Conservation (phyloP, 208 protist genomes). For the Leishmania gerbilli region DNA sequence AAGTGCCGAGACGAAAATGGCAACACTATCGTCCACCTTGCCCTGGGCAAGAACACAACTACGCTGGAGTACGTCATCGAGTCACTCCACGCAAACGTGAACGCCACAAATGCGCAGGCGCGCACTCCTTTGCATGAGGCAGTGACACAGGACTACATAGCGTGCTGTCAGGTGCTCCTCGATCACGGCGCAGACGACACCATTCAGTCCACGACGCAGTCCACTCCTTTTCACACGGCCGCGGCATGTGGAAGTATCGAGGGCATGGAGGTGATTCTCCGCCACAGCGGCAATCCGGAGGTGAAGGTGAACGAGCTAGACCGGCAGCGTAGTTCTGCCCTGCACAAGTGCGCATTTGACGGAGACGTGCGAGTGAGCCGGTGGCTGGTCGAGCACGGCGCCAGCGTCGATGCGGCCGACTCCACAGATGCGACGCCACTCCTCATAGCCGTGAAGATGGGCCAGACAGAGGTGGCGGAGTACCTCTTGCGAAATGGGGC, state of each 20-base stretch:
- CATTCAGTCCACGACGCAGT: conserved; percentile 81
- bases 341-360: conserved; percentile 92
- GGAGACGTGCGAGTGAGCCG: conserved; percentile 87
- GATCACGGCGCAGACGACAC: conserved; percentile 80
- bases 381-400: conserved; percentile 90
- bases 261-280: conserved; percentile 86
- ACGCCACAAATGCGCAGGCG: conserved; percentile 81
- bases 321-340: conserved; percentile 75
- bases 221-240: conserved; percentile 90
- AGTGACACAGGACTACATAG: conserved; percentile 82
- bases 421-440: conserved; percentile 75
- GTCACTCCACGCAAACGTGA: conserved; percentile 68
- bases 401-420: conserved; percentile 77
- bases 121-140: conserved; percentile 89
- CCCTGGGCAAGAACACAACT: conserved; percentile 66
- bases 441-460: conserved; percentile 92
- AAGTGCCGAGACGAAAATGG: conserved; percentile 89
- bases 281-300: conserved; percentile 58
- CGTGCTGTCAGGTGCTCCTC: conserved; percentile 84
- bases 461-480: conserved; percentile 70
- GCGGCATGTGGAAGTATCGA: conserved; percentile 89
- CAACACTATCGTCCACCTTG: conserved; percentile 85
- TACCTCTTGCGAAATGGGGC: conserved; percentile 76
- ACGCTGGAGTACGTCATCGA: conserved; percentile 75
- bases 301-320: conserved; percentile 88